Conservation (phyloP, 805 yeast genomes). For the Yamadazyma scolyti region DNA sequence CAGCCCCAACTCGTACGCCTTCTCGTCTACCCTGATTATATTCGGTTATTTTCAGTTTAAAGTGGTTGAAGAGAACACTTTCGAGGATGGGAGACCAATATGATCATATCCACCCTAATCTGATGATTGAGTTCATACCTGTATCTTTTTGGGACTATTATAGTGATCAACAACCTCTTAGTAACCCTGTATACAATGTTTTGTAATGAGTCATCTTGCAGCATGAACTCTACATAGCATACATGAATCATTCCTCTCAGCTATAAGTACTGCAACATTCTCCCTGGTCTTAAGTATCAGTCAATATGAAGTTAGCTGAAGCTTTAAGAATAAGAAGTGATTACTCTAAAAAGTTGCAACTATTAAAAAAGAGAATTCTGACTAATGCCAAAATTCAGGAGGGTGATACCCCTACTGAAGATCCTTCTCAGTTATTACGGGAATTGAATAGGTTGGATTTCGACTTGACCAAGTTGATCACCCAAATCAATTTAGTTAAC, state of each 20-base stretch:
- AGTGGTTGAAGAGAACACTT: slow-evolving; percentile 44
- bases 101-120: slow-evolving; percentile 47
- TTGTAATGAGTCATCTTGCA: too few relatives aligned
- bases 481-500: slow-evolving; percentile 9
- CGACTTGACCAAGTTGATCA: slow-evolving; percentile 4
- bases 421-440: slow-evolving; percentile 1
- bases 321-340: slow-evolving; percentile 12
- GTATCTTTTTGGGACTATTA: slow-evolving; percentile 26
- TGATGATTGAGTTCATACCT: slow-evolving; percentile 8
- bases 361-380: slow-evolving; percentile 6
- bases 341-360: slow-evolving; percentile 5
- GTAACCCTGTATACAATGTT: too few relatives aligned
- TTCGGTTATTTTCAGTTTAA: slow-evolving; percentile 48
- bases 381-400: slow-evolving; percentile 10
- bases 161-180: slow-evolving; percentile 25
- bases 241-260: not conserved
- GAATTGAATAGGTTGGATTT: slow-evolving; percentile 5
- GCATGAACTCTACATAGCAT: too few relatives aligned
- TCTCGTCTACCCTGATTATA: slow-evolving; percentile 45
- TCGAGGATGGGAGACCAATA: slow-evolving; percentile 40
- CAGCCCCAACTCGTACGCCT: slow-evolving; percentile 43
- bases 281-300: not conserved
- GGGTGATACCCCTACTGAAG: slow-evolving; percentile 8
- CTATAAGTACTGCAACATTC: not conserved
- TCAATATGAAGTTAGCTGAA: slow-evolving; percentile 10